A percentile compares a stretch with the other conserved stretches of the same genome.
Evolutionary conservation across 306 rosid species (phyloP).

Genomic region (Echinosophora koreensis): DNA sequence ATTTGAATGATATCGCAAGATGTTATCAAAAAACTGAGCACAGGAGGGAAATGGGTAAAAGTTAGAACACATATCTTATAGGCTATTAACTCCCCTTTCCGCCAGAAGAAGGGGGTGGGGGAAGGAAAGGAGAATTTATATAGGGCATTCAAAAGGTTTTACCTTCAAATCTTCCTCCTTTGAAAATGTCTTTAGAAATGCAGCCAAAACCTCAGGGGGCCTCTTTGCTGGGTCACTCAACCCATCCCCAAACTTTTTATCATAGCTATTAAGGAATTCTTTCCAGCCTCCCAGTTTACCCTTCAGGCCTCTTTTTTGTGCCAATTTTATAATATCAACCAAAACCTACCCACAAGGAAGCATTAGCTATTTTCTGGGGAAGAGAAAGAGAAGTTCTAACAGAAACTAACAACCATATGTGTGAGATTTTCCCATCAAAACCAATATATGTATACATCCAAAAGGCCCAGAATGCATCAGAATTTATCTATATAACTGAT

Average conservation of each 20-base stretch:
- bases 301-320: conserved; percentile 74
- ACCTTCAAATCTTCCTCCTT: conserved; percentile 62
- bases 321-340: conserved; percentile 74
- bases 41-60: conserved; percentile 14
- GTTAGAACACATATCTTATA: background rate
- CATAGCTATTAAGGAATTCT: conserved; percentile 65
- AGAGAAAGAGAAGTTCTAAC: background rate
- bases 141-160: conserved; percentile 21
- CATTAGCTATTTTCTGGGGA: background rate
- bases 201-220: conserved; percentile 62
- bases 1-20: conserved; percentile 64
- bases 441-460: background rate
- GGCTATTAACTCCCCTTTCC: conserved; percentile 17
- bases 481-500: background rate
- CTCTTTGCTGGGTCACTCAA: conserved; percentile 83
- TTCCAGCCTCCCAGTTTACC: conserved; percentile 84
- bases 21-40: conserved; percentile 63
- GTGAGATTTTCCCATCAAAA: background rate
- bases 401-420: background rate
- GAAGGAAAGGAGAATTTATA: background rate
- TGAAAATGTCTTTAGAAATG: conserved; percentile 72
- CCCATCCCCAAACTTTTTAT: conserved; percentile 67
- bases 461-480: conserved; percentile 13
- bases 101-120: background rate
- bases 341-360: conserved; percentile 60